Evolutionary conservation across 2,329 filamentous ascomycete genomes (phyloP).

Genomic region (Thelonectria olida): DNA sequence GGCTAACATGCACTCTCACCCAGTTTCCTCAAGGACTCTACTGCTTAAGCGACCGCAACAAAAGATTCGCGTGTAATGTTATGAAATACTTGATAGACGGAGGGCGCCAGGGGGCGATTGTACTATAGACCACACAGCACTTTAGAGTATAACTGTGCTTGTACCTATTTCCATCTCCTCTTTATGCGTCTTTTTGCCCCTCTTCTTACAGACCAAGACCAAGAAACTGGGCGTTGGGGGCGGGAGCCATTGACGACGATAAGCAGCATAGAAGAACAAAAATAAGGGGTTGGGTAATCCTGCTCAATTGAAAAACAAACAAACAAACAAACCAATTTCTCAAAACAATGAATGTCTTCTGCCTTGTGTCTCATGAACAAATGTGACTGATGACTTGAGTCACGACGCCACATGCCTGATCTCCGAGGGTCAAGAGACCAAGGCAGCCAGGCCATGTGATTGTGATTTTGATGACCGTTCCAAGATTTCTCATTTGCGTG

Average conservation of each 20-base stretch:
- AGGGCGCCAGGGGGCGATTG: constrained; percentile 45
- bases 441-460: too few relatives aligned
- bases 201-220: background rate
- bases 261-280: background rate
- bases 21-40: constrained; percentile 75
- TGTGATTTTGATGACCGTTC: background rate
- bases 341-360: constrained; percentile 15
- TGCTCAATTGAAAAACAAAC: background rate
- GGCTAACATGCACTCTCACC: constrained; percentile 36
- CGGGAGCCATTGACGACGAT: constrained; percentile 15
- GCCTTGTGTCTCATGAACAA: too few relatives aligned
- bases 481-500: background rate
- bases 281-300: background rate
- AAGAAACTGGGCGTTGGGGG: constrained; percentile 32
- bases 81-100: constrained; percentile 48
- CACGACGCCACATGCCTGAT: background rate
- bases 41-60: constrained; percentile 63
- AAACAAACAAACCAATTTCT: background rate
- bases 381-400: background rate
- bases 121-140: constrained; percentile 50
- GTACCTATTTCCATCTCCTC: constrained; percentile 47
- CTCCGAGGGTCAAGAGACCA: constrained; percentile 13
- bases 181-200: constrained; percentile 39
- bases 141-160: constrained; percentile 45
- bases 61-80: constrained; percentile 45